phyloP scores from a whole-genome alignment of 2,329 filamentous ascomycete species.

The Fusarium circinatum region DNA sequence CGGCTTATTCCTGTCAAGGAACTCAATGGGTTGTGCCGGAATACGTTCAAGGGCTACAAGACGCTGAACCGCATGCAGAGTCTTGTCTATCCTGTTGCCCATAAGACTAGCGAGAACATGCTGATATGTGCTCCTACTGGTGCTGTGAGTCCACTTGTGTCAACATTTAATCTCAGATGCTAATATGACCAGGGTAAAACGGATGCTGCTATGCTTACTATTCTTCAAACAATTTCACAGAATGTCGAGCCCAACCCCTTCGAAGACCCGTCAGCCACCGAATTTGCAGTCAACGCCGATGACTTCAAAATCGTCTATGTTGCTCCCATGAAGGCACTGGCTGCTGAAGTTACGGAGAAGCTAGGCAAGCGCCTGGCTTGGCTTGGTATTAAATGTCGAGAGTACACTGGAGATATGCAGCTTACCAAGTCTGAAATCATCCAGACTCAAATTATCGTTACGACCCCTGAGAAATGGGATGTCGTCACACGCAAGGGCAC shows the following conservation, averaged over 20 bases:
- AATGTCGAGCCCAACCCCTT: slow-evolving; percentile 84
- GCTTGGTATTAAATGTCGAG: slow-evolving; percentile 91
- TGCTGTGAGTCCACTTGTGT: slow-evolving; percentile 67
- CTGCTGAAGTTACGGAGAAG: slow-evolving; percentile 96
- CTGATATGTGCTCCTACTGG: slow-evolving; percentile 97
- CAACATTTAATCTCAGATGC: neutral
- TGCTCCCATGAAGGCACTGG: slow-evolving; percentile 97
- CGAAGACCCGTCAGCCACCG: slow-evolving; percentile 75
- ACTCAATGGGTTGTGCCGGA: slow-evolving; percentile 87
- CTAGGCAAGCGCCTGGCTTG: slow-evolving; percentile 90
- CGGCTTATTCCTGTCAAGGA: slow-evolving; percentile 82
- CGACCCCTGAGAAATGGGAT: slow-evolving; percentile 99
- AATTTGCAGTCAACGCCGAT: slow-evolving; percentile 84
- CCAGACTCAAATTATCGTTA: slow-evolving; percentile 97
- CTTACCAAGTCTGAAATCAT: slow-evolving; percentile 96
- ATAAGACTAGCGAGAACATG: slow-evolving; percentile 98
- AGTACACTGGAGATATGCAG: slow-evolving; percentile 99
- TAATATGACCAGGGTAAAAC: slow-evolving; percentile 78
- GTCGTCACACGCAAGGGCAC: slow-evolving; percentile 97
- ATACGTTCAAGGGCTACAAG: slow-evolving; percentile 96
- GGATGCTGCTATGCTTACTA: slow-evolving; percentile 96
- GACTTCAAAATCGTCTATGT: slow-evolving; percentile 99
- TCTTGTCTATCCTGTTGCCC: slow-evolving; percentile 92
- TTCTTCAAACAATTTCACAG: slow-evolving; percentile 89
- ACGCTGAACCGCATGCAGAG: slow-evolving; percentile 98